Percentiles rank a stretch among this genome's conserved stretches.
Conservation (phyloP, 2,329 filamentous ascomycete genomes). For the Fusarium buxicola region DNA sequence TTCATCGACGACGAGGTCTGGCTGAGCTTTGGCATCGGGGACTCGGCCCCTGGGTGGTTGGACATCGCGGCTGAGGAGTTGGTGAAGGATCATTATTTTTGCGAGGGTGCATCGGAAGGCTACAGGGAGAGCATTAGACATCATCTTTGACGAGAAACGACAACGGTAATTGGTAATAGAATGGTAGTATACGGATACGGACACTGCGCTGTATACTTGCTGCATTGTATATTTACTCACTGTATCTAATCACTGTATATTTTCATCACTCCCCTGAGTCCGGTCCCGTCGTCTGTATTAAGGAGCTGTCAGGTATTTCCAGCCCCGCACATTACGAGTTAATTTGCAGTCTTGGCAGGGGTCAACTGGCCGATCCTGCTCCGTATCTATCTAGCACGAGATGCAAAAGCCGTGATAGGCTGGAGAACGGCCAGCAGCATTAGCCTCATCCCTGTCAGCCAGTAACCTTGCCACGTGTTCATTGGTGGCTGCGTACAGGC, state of each 20-base stretch:
- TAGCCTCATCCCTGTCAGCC: background rate
- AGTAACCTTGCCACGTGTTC: background rate
- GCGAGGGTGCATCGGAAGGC: slow-evolving; percentile 21
- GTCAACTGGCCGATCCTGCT: too few species aligned
- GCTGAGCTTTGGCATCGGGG: slow-evolving; percentile 42
- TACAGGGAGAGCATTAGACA: slow-evolving; percentile 28
- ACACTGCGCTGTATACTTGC: slow-evolving; percentile 5
- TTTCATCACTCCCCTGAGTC: too few species aligned
- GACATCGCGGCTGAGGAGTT: slow-evolving; percentile 38
- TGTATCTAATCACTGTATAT: too few species aligned
- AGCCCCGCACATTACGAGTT: too few species aligned
- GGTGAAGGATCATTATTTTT: slow-evolving; percentile 38
- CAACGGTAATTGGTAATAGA: slow-evolving; percentile 36
- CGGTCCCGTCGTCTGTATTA: too few species aligned
- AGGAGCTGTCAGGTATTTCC: too few species aligned
- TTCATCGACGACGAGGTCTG: slow-evolving; percentile 38
- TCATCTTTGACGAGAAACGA: slow-evolving; percentile 34
- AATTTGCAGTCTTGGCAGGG: too few species aligned
- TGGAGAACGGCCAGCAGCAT: background rate
- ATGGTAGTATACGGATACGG: slow-evolving; percentile 8
- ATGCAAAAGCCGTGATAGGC: background rate
- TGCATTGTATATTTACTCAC: slow-evolving; percentile 12
- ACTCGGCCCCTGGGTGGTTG: slow-evolving; percentile 38
- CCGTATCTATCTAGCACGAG: too few species aligned
- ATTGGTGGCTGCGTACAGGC: slow-evolving; percentile 15